A percentile compares a stretch with the other conserved stretches of the same genome.
Evolutionary conservation across 2,329 filamentous ascomycete genomes (phyloP).

Genomic region (Nigrospora sphaerica): DNA sequence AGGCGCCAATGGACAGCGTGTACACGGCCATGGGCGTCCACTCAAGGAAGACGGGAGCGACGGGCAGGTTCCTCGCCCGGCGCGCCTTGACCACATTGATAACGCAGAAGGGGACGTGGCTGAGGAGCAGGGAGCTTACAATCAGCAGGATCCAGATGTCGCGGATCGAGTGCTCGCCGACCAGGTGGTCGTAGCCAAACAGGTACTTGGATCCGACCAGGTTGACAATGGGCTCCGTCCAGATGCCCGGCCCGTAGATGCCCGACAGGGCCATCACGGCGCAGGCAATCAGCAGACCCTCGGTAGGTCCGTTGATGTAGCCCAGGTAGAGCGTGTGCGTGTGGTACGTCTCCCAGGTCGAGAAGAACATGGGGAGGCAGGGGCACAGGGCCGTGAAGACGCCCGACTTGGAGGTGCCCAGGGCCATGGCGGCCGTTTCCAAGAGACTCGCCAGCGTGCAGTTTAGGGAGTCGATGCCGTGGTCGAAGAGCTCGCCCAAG

Average conservation of each 20-base stretch:
- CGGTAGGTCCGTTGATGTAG: constrained; percentile 94
- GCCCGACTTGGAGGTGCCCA: constrained; percentile 76
- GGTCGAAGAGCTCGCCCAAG: constrained; percentile 93
- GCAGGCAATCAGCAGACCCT: constrained; percentile 86
- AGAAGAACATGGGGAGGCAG: constrained; percentile 97
- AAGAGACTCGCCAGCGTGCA: constrained; percentile 89
- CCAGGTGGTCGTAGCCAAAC: constrained; percentile 45
- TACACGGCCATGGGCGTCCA: constrained; percentile 89
- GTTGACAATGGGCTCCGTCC: constrained; percentile 67
- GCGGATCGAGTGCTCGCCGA: constrained; percentile 68
- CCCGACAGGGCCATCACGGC: constrained; percentile 80
- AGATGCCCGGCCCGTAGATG: constrained; percentile 81
- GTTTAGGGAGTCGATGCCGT: constrained; percentile 96
- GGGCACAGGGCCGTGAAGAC: constrained; percentile 89
- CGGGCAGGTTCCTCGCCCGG: constrained; percentile 60
- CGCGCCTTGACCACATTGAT: constrained; percentile 77
- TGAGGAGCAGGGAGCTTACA: constrained; percentile 55
- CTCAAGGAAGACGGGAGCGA: constrained; percentile 81
- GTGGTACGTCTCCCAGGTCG: constrained; percentile 99
- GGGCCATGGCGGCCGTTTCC: constrained; percentile 87
- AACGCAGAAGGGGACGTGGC: constrained; percentile 84
- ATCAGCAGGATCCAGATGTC: constrained; percentile 83
- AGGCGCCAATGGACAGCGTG: constrained; percentile 65
- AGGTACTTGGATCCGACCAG: constrained; percentile 54
- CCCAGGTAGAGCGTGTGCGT: constrained; percentile 95